phyloP scores from a whole-genome alignment of 768 basidiomycete genomes.

The Exidia glandulosa region DNA sequence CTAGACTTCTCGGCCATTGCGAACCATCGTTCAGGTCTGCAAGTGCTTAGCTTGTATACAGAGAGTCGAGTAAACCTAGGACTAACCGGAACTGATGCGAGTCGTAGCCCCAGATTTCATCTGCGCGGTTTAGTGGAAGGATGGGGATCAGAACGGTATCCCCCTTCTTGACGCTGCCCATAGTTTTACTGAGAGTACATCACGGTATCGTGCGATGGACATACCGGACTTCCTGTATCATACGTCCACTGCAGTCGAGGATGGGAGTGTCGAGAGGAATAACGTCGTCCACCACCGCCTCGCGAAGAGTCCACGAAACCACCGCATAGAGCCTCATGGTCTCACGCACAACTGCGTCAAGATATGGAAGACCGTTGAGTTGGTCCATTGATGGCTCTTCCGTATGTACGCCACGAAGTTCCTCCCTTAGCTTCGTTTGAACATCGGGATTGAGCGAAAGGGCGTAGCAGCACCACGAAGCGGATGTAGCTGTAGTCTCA shows the following conservation, averaged over 20 bases:
- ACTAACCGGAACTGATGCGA: constrained; percentile 46
- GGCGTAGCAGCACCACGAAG: constrained; percentile 23
- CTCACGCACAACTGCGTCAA: constrained; percentile 18
- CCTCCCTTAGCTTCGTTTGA: constrained; percentile 27
- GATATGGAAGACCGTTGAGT: constrained; percentile 19
- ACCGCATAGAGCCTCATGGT: constrained; percentile 8
- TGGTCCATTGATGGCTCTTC: constrained; percentile 20
- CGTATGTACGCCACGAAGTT: constrained; percentile 15
- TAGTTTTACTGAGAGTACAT: not conserved
- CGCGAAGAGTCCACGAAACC: constrained; percentile 4
- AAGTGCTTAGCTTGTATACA: not conserved
- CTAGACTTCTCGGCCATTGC: not conserved
- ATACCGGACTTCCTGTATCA: not conserved
- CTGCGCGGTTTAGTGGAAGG: constrained; percentile 35
- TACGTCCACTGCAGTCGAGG: constrained; percentile 6
- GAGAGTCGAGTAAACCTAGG: not conserved
- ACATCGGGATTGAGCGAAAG: constrained; percentile 21
- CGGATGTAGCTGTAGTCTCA: constrained; percentile 17
- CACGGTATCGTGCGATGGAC: not conserved
- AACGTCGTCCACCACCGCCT: constrained; percentile 8
- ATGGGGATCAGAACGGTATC: constrained; percentile 21
- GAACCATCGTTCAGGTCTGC: not conserved
- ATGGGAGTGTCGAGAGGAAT: constrained; percentile 7
- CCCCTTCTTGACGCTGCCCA: constrained; percentile 10
- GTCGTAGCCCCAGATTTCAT: constrained; percentile 52